Conservation (phyloP, 768 basidiomycete genomes). For the Boletus sp. region DNA sequence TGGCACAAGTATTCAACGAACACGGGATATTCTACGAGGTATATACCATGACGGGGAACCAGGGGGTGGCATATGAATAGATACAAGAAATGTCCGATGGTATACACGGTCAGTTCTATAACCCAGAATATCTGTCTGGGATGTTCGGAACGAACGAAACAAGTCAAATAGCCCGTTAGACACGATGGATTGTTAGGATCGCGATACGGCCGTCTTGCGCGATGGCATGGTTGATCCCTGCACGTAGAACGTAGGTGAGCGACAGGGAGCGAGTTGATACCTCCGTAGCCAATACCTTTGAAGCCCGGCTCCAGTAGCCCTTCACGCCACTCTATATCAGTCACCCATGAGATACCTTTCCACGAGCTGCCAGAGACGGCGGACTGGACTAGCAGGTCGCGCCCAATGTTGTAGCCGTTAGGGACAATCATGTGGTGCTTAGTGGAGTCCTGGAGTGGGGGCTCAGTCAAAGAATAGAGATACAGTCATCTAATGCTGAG, state of each 20-base stretch:
- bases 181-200: conserved; percentile 63
- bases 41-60: conserved; percentile 8
- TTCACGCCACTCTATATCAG: conserved; percentile 71
- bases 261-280: not conserved
- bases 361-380: conserved; percentile 60
- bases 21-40: conserved; percentile 3
- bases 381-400: conserved; percentile 70
- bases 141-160: not conserved
- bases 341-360: conserved; percentile 69
- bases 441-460: conserved; percentile 42
- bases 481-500: not conserved
- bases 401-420: conserved; percentile 79
- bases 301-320: conserved; percentile 68
- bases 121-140: not conserved
- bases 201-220: conserved; percentile 78
- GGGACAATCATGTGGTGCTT: conserved; percentile 71
- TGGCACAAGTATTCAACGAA: not conserved
- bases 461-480: conserved; percentile 1
- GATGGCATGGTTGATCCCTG: conserved; percentile 81
- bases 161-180: conserved; percentile 23
- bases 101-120: conserved; percentile 13
- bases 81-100: conserved; percentile 3
- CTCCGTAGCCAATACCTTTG: conserved; percentile 44
- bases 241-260: not conserved
- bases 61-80: not conserved